phyloP scores from a whole-genome alignment of 2,329 filamentous ascomycete genomes.

The Cladosporium oxysporum region DNA sequence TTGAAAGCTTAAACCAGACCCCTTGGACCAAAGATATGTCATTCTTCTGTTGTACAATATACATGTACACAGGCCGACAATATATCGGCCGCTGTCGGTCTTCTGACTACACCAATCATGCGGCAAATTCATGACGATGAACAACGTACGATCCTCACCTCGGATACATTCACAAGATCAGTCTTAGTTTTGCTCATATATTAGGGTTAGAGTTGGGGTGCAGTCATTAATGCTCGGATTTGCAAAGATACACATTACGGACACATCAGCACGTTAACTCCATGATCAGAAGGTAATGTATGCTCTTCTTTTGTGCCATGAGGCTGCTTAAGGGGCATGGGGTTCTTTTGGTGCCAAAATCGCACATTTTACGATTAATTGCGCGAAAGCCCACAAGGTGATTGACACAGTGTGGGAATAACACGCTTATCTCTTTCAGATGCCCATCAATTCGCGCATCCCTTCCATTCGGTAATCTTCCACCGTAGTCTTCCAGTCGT shows the following conservation, averaged over 20 bases:
- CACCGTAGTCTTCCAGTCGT: constrained; percentile 60
- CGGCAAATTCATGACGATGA: not conserved
- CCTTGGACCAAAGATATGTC: not conserved
- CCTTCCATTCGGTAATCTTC: constrained; percentile 31
- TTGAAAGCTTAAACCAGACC: not conserved
- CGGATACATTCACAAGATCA: not conserved
- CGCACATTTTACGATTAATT: not conserved
- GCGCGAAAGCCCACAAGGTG: not conserved
- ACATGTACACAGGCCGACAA: too few species aligned
- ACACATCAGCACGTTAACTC: not conserved
- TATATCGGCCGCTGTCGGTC: not conserved
- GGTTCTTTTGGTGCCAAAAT: not conserved
- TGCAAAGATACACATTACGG: not conserved
- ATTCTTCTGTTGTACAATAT: not conserved
- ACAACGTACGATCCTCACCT: not conserved
- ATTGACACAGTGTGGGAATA: not conserved
- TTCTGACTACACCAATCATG: not conserved
- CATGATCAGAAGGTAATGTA: not conserved
- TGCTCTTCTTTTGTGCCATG: not conserved
- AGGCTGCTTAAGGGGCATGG: not conserved
- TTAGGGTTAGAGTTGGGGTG: not conserved
- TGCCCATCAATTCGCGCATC: constrained; percentile 29
- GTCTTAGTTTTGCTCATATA: too few species aligned
- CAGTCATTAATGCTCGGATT: not conserved
- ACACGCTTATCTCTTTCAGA: not conserved